Evolutionary conservation across 805 yeast genomes (phyloP).

Genomic region (Scheffersomyces coipomensis): DNA sequence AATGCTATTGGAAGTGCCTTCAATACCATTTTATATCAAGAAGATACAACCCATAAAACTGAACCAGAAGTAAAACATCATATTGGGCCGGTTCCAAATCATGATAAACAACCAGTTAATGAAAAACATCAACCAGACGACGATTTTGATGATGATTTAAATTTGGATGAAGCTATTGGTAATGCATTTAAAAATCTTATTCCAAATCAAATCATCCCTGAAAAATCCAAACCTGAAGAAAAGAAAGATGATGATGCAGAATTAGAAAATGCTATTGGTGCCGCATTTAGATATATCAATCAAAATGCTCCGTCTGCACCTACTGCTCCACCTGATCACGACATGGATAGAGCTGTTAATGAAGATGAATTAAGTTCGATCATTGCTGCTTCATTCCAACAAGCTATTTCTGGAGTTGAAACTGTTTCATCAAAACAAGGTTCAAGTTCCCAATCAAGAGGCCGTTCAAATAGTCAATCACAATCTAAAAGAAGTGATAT

Average conservation of each 20-base stretch:
- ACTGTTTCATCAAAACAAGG: neutral
- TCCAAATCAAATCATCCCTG: neutral
- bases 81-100: neutral
- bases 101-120: no score
- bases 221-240: neutral
- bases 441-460: neutral
- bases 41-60: neutral
- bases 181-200: conserved; percentile 13
- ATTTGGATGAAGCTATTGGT: conserved; percentile 17
- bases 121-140: neutral
- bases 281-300: conserved; percentile 24
- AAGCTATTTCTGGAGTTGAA: conserved; percentile 5
- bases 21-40: conserved; percentile 3
- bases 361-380: conserved; percentile 18
- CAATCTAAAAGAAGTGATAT: conserved; percentile 1
- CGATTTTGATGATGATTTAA: conserved; percentile 5
- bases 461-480: no score
- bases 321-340: neutral
- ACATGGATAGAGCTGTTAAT: conserved; percentile 2
- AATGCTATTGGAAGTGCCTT: conserved; percentile 35
- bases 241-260: conserved; percentile 8
- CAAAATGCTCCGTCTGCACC: neutral
- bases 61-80: neutral
- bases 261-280: conserved; percentile 6
- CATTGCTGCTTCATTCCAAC: conserved; percentile 20